Evolutionary conservation across 2,329 filamentous ascomycete species (phyloP).

Genomic region (Scedosporium apiospermum): DNA sequence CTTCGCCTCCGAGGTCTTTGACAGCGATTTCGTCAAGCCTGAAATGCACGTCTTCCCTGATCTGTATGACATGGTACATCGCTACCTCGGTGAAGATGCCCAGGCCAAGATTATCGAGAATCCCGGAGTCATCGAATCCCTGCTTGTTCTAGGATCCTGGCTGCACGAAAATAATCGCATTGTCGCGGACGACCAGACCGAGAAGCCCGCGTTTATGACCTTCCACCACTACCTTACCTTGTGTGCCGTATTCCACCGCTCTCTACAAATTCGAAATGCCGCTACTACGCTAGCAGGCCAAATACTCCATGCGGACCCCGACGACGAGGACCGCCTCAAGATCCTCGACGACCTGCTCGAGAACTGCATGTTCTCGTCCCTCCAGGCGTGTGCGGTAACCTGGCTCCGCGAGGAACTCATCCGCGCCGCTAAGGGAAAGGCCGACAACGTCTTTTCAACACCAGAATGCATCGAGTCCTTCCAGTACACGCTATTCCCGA

Average conservation of each 20-base stretch:
- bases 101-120: conserved; percentile 37
- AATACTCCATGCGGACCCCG: conserved; percentile 48
- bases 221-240: conserved; percentile 53
- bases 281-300: conserved; percentile 42
- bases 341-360: conserved; percentile 58
- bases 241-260: conserved; percentile 47
- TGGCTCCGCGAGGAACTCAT: conserved; percentile 58
- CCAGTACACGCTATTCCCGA: conserved; percentile 54
- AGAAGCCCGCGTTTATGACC: conserved; percentile 41
- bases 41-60: conserved; percentile 51
- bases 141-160: conserved; percentile 51
- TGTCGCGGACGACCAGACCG: conserved; percentile 18
- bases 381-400: conserved; percentile 53
- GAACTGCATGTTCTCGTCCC: conserved; percentile 52
- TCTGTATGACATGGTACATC: conserved; percentile 42
- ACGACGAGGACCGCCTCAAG: conserved; percentile 46
- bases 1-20: conserved; percentile 53
- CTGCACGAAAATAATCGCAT: conserved; percentile 41
- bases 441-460: conserved; percentile 34
- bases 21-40: conserved; percentile 42
- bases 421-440: conserved; percentile 25
- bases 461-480: conserved; percentile 47
- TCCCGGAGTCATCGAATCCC: conserved; percentile 47
- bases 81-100: conserved; percentile 42
- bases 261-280: conserved; percentile 43